Base-by-base conservation (phyloP, 1,284 basidiomycete species). In the Mycena citricolor region DNA sequence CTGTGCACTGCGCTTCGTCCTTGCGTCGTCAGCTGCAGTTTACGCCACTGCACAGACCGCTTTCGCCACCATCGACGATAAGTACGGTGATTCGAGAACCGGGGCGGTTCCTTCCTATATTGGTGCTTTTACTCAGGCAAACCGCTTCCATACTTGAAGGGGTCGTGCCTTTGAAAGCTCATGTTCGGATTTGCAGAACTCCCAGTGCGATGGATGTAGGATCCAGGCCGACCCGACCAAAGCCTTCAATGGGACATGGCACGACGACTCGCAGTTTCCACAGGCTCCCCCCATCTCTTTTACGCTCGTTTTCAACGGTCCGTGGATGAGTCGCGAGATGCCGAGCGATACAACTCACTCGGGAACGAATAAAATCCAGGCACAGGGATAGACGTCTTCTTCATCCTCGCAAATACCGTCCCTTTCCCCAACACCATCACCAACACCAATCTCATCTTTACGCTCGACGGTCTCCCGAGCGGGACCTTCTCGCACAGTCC, bases 41-140 rank as follows among this genome's bases (percentile, higher is more conserved):
- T n/a, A n/a, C n/a, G n/a, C n/a, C n/a, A n/a, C n/a, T n/a, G n/a
- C n/a, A n/a, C n/a, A n/a, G n/a, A n/a, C n/a, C n/a, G n/a, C n/a
- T n/a, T n/a, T n/a, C n/a, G n/a, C n/a, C 12, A 51, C 41, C 4
- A 51, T 47, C 21, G 49, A 47, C 35, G 44, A 51, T 33, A 32
- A 39, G 2, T 5, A 8, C 5, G 49, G 49, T 19, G 49, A 51
- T 33, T 46, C 39, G 2, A 19, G n/a, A 12, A 35, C 34, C 11
- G 48, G 48, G 10, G 34, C 25, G 4, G 26, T 23, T 19, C 48
- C 40, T 7, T 24, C 29, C 8, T 51, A 47, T 34, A 25, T n/a
- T n/a, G n/a, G n/a, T n/a, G n/a, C n/a, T n/a, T n/a, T n/a, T n/a
- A n/a, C 31, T 2, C 45, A 36, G 7, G 2, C 37, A 13, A 29